Evolutionary conservation across 305 asterid genomes (phyloP).

Genomic region (Rubia peregrina): DNA sequence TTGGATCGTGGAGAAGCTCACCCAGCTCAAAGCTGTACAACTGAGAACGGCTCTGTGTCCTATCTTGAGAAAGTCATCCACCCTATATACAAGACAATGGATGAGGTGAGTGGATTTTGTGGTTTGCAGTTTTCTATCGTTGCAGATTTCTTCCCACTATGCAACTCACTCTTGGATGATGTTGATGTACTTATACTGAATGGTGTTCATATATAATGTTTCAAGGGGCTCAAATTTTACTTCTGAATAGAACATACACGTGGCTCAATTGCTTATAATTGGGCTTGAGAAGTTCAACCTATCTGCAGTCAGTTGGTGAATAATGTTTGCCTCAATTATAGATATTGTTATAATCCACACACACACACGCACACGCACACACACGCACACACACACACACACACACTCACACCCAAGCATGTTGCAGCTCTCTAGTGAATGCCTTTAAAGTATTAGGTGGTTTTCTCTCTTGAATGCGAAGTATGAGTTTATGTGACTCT

Average conservation of each 20-base stretch:
- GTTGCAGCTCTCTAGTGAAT: not conserved
- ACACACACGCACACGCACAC: not conserved
- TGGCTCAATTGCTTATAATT: not conserved
- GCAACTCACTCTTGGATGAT: not conserved
- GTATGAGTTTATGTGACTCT: not conserved
- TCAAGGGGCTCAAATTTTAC: not conserved
- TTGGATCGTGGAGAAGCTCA: conserved; percentile 79
- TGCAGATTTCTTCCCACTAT: not conserved
- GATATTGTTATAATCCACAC: not conserved
- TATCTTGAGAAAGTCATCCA: conserved; percentile 61
- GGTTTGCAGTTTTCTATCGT: not conserved
- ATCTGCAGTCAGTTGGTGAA: not conserved
- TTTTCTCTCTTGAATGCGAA: not conserved
- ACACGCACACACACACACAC: not conserved
- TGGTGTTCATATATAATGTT: not conserved
- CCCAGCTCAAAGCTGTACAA: conserved; percentile 51
- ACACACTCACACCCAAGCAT: not conserved
- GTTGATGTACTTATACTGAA: not conserved
- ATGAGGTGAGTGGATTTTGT: conserved; percentile 36
- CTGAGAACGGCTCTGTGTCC: conserved; percentile 53
- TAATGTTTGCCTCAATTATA: not conserved
- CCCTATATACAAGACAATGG: conserved; percentile 59
- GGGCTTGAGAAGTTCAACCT: not conserved
- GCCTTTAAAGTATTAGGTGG: not conserved
- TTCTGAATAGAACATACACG: not conserved